Base-by-base conservation (phyloP, 2,329 filamentous ascomycete species). In the Sporothrix brunneoviolacea region DNA sequence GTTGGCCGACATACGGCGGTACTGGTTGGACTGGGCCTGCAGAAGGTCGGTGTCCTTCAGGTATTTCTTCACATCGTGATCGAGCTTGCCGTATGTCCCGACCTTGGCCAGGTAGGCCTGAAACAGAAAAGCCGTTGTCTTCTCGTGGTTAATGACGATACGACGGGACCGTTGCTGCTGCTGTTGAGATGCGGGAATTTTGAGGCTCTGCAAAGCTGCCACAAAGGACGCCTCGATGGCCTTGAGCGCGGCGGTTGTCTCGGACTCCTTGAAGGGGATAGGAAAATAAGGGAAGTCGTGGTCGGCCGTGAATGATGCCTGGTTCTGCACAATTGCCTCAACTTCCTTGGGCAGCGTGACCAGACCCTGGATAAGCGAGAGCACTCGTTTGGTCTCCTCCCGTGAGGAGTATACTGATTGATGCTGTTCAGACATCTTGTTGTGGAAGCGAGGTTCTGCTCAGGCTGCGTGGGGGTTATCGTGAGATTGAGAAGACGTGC, bases 11-110 rank as follows among this genome's bases (percentile, higher is more conserved):
- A 57, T 52, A 16, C 55, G 56, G 6, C 56, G 54, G 36, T 89
- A 89, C 7, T 79, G 70, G 54, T 82, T 79, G 2, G 84, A 86
- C 62, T 89, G 86, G 1, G 86, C 86, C 54, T 77, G 70, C 5
- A 86, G 68, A 19, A 88, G 66, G 64, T 89, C 86, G 59, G 84
- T 89, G 28, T 54, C 51, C 60, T 51, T 50, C n/a, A 61, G 60
- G 13, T 60, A 55, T 40, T 72, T 65, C 22, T 56, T 66, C 64
- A 75, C 72, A 37, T 70, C 65, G 4, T 70, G 67, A 54, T 75
- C 64, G 33, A 64, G 62, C 57, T 76, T 77, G 43, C 68, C 68
- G 60, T 77, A 68, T 21, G 76, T 76, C 19, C 72, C 74, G 39
- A 82, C 68, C 9, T 73, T 79, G 35, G 75, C 72, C 38, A 82